phyloP scores from a whole-genome alignment of 2,329 filamentous ascomycete species.

The Cladosporium austrohemisphaericum region DNA sequence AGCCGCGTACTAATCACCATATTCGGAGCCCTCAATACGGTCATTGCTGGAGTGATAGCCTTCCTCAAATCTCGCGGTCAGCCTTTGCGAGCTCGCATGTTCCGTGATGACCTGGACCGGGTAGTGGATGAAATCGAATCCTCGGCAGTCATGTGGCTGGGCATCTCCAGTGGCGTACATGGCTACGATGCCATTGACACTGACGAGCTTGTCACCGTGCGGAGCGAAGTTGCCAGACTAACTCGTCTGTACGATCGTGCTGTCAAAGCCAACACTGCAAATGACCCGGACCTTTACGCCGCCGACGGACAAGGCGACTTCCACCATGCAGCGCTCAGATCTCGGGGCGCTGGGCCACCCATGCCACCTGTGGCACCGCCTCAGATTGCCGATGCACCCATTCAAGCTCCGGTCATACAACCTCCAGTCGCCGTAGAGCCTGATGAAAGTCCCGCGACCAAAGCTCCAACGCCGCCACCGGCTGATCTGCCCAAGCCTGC shows the following conservation, averaged over 20 bases:
- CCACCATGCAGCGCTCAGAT: constrained; percentile 24
- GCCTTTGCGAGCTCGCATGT: constrained; percentile 40
- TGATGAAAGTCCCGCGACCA: constrained; percentile 30
- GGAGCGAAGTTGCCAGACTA: constrained; percentile 34
- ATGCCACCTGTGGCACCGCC: constrained; percentile 13
- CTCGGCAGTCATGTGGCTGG: constrained; percentile 42
- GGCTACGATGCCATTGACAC: constrained; percentile 47
- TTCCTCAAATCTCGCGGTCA: constrained; percentile 40
- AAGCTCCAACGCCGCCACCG: background rate
- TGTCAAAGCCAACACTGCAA: constrained; percentile 36
- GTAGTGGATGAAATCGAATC: constrained; percentile 43
- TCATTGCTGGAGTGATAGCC: constrained; percentile 40
- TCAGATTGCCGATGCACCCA: constrained; percentile 12
- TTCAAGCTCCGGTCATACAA: constrained; percentile 15
- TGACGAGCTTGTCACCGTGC: constrained; percentile 41
- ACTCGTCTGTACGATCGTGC: constrained; percentile 39
- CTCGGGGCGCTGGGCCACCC: constrained; percentile 19
- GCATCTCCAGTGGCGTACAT: constrained; percentile 40
- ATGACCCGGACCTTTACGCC: constrained; percentile 40
- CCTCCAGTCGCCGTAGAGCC: constrained; percentile 18
- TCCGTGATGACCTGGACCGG: constrained; percentile 39
- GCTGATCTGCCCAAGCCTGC: background rate
- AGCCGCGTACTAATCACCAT: constrained; percentile 38
- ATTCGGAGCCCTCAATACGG: constrained; percentile 40
- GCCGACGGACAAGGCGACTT: constrained; percentile 27